Evolutionary conservation across 2,329 filamentous ascomycete species (phyloP).

Genomic region (Escovopsis sp.): DNA sequence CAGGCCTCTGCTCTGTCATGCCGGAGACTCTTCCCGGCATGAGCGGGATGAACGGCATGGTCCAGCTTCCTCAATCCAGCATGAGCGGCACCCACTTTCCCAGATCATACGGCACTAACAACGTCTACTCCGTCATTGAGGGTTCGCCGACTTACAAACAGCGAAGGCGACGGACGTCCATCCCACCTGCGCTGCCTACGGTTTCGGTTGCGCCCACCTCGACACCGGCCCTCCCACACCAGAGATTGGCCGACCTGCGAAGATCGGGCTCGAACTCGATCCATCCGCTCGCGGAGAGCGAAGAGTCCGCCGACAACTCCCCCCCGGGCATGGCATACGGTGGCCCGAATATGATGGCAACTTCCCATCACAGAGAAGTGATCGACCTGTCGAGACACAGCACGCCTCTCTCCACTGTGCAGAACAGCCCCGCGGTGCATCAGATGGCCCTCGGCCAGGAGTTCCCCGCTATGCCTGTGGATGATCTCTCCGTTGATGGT

Average conservation of each 20-base stretch:
- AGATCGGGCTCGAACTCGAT: slow-evolving; percentile 83
- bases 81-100: slow-evolving; percentile 65
- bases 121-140: slow-evolving; percentile 91
- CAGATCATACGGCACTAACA: slow-evolving; percentile 56
- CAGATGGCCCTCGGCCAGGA: slow-evolving; percentile 58
- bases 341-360: slow-evolving; percentile 49
- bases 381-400: slow-evolving; percentile 76
- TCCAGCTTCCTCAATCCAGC: slow-evolving; percentile 79
- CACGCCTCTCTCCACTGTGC: slow-evolving; percentile 74
- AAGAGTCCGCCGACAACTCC: slow-evolving; percentile 66
- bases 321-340: slow-evolving; percentile 63
- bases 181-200: slow-evolving; percentile 61
- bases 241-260: slow-evolving; percentile 79
- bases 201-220: slow-evolving; percentile 54
- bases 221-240: slow-evolving; percentile 49
- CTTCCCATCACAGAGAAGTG: slow-evolving; percentile 57
- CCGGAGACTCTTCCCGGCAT: slow-evolving; percentile 67
- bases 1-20: slow-evolving; percentile 86
- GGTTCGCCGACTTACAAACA: slow-evolving; percentile 99
- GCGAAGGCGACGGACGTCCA: slow-evolving; percentile 80
- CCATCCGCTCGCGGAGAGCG: slow-evolving; percentile 64
- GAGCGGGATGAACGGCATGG: slow-evolving; percentile 70
- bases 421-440: slow-evolving; percentile 67
- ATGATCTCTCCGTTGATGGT: slow-evolving; percentile 45
- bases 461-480: slow-evolving; percentile 46